These are phyloP conservation scores for Capsella bursapastoris DNA, from an alignment of 345 rosid species.

Conservation along the genomic window DNA sequence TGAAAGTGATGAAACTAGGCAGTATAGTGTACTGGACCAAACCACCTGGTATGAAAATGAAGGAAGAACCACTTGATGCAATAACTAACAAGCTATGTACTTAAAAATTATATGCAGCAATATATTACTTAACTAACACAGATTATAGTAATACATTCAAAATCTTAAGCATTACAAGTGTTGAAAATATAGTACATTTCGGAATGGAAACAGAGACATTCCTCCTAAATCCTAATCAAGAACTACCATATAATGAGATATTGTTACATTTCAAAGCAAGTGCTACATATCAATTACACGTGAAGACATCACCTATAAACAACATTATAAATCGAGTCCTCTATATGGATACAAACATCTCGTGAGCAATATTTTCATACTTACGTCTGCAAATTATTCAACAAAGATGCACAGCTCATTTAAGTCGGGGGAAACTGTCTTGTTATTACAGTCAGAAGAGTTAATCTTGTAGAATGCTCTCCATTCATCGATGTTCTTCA, in stretches of 20 bases:
- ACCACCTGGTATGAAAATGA: background rate
- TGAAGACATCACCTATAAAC: background rate
- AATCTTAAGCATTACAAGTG: too few species aligned
- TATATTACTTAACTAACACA: too few species aligned
- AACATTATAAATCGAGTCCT: background rate
- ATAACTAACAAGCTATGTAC: conserved; percentile 2
- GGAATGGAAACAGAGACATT: too few species aligned
- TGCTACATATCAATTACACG: background rate
- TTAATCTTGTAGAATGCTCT: conserved; percentile 46
- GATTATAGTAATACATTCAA: too few species aligned
- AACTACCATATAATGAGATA: too few species aligned
- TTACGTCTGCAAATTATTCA: conserved; percentile 20
- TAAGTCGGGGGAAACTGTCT: background rate
- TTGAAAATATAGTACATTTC: too few species aligned
- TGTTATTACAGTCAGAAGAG: conserved; percentile 23
- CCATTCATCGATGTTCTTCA: conserved; percentile 71
- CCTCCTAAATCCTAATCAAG: too few species aligned
- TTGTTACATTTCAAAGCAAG: background rate
- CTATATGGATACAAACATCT: background rate
- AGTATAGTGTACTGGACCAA: background rate
- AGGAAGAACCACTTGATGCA: conserved; percentile 19
- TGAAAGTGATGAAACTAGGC: background rate
- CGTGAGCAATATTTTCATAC: too few species aligned
- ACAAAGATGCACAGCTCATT: conserved; percentile 22
- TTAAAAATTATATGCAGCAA: too few species aligned